Percentiles rank a stretch among this genome's conserved stretches.
phyloP scores from a whole-genome alignment of 1,284 basidiomycete genomes.

The Acaromyces ingoldii region DNA sequence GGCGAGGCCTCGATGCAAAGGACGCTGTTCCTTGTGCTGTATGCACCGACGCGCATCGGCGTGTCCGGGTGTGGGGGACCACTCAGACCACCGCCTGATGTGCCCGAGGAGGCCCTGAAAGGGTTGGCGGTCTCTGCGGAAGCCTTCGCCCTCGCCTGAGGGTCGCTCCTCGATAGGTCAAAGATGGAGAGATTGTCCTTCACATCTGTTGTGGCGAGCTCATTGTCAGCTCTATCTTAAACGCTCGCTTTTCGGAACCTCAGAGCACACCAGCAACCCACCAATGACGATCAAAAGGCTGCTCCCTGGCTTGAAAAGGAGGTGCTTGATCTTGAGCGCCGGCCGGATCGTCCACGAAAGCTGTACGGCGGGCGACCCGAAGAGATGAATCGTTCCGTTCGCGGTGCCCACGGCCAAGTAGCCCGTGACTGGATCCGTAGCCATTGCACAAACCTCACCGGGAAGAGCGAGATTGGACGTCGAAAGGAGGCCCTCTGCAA shows the following conservation, averaged over 20 bases:
- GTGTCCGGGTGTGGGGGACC: constrained; percentile 19
- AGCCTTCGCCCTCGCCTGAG: constrained; percentile 24
- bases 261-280: constrained; percentile 46
- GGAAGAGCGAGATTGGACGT: constrained; percentile 40
- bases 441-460: constrained; percentile 45
- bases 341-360: constrained; percentile 59
- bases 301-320: constrained; percentile 62
- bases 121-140: constrained; percentile 21
- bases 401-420: constrained; percentile 67
- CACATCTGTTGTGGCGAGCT: constrained; percentile 57
- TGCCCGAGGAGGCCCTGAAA: constrained; percentile 18
- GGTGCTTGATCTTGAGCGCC: constrained; percentile 59
- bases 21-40: constrained; percentile 34
- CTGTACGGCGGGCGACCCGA: constrained; percentile 65
- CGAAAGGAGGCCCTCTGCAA: constrained; percentile 43
- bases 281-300: constrained; percentile 65
- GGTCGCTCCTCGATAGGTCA: constrained; percentile 61
- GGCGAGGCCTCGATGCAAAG: constrained; percentile 66
- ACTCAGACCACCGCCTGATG: not conserved
- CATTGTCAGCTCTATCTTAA: not conserved
- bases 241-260: not conserved
- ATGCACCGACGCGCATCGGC: constrained; percentile 30
- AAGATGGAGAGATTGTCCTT: constrained; percentile 65
- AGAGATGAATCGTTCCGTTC: constrained; percentile 61
- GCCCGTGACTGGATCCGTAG: constrained; percentile 51